A percentile compares a stretch with the other conserved stretches of the same genome.
These are phyloP conservation scores for Torrubiella hemipterigena DNA, from an alignment of 2,329 filamentous ascomycete genomes.

Conservation along the genomic window DNA sequence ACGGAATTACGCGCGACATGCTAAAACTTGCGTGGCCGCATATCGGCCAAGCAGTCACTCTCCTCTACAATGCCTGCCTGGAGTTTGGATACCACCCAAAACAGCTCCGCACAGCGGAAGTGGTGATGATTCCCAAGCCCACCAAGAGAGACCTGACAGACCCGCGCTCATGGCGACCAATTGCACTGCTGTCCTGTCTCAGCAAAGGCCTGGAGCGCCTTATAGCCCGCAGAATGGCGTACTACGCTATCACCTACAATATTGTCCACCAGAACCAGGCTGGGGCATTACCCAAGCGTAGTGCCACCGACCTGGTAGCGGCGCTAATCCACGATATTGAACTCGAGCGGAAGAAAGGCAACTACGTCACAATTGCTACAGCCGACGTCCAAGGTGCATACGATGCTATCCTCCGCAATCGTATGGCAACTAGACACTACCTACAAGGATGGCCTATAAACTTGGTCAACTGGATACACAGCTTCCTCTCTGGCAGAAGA, in stretches of 20 bases:
- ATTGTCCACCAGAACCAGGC: constrained; percentile 2
- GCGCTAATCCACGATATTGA: constrained; percentile 1
- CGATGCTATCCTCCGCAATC: constrained; percentile 2
- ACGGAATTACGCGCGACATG: constrained; percentile 11
- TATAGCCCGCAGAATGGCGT: constrained; percentile 2
- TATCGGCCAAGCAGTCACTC: neutral
- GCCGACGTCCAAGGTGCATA: constrained; percentile 1
- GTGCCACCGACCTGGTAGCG: constrained; percentile 1
- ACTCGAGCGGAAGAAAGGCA: neutral
- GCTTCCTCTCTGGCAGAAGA: neutral
- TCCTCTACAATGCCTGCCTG: constrained; percentile 3
- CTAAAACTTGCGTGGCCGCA: constrained; percentile 3
- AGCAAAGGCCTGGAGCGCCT: constrained; percentile 2
- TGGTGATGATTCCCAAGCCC: constrained; percentile 3
- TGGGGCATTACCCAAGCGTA: constrained; percentile 1
- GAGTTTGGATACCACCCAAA: neutral
- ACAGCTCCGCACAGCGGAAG: constrained; percentile 1
- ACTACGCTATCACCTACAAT: constrained; percentile 1
- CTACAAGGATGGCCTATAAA: constrained; percentile 1
- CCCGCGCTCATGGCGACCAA: neutral
- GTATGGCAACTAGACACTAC: neutral
- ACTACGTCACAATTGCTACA: constrained; percentile 1
- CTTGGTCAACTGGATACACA: constrained; percentile 1
- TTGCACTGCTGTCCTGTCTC: constrained; percentile 3
- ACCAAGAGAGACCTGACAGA: constrained; percentile 1